These are phyloP conservation scores for Trypanosomatidae sp. DNA, from an alignment of 208 protist genomes.

Conservation along the genomic window DNA sequence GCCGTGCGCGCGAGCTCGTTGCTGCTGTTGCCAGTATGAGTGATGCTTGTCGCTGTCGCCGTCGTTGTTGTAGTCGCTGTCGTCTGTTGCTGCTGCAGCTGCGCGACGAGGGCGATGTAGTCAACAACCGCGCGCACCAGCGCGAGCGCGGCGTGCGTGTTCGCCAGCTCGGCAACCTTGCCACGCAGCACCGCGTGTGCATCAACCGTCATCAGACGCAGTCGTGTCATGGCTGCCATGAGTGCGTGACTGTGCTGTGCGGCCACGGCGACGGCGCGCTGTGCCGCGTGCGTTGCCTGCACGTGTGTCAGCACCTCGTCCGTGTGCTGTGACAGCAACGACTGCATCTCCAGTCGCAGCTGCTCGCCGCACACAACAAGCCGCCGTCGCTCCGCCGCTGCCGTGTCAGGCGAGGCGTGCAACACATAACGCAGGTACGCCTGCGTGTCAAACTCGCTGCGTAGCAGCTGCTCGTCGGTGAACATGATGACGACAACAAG, in stretches of 20 bases:
- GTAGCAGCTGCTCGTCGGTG: slow-evolving; percentile 42
- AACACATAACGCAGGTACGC: slow-evolving; percentile 68
- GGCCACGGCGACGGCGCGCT: slow-evolving; percentile 28
- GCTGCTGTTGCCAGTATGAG: too few species aligned
- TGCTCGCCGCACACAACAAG: slow-evolving; percentile 30
- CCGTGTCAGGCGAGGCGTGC: slow-evolving; percentile 18
- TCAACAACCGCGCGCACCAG: slow-evolving; percentile 32
- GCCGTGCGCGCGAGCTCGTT: slow-evolving; percentile 36
- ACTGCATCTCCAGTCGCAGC: slow-evolving; percentile 26
- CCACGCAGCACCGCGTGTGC: slow-evolving; percentile 34
- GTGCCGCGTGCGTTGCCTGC: slow-evolving; percentile 30
- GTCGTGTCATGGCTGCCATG: slow-evolving; percentile 23
- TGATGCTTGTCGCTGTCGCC: too few species aligned
- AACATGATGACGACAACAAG: too few species aligned
- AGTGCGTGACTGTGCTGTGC: slow-evolving; percentile 36
- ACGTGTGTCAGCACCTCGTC: slow-evolving; percentile 51
- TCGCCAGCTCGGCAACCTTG: slow-evolving; percentile 41
- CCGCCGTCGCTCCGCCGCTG: slow-evolving; percentile 26
- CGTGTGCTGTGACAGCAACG: slow-evolving; percentile 32
- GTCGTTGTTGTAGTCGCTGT: too few species aligned
- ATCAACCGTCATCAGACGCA: slow-evolving; percentile 55
- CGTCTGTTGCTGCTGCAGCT: slow-evolving; percentile 29
- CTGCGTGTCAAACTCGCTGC: slow-evolving; percentile 58
- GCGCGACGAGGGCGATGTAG: slow-evolving; percentile 29
- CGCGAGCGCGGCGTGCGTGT: slow-evolving; percentile 27